Conservation (phyloP, 2,329 filamentous ascomycete genomes). For the Pseudocercospora musae region DNA sequence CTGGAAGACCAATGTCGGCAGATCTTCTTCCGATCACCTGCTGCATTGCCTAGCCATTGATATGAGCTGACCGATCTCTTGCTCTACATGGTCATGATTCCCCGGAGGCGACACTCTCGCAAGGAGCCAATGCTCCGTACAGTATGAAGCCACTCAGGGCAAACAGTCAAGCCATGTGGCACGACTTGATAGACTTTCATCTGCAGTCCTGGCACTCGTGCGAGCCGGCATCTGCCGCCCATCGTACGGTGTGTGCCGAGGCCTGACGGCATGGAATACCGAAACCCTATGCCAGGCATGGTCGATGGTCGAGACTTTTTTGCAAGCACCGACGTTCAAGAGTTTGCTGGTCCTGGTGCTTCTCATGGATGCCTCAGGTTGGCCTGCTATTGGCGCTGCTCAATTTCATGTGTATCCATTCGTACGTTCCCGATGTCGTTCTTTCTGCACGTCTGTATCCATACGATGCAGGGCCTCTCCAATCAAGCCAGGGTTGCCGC, state of each 20-base stretch:
- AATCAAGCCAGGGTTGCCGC: constrained; percentile 11
- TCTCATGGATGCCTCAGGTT: not conserved
- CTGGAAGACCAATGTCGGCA: not conserved
- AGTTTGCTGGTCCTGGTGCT: not conserved
- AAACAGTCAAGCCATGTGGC: not conserved
- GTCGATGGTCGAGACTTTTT: not conserved
- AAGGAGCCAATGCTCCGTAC: not conserved
- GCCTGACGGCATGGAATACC: no score
- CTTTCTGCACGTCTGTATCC: not conserved
- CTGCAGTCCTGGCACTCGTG: not conserved
- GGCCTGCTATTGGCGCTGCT: constrained; percentile 1
- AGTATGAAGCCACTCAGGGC: not conserved
- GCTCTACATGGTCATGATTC: not conserved
- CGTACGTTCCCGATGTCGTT: constrained; percentile 6
- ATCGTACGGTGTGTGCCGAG: no score
- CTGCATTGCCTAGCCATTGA: not conserved
- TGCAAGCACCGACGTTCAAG: not conserved
- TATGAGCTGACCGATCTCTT: not conserved
- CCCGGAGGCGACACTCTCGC: not conserved
- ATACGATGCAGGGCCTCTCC: not conserved
- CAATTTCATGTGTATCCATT: constrained; percentile 22
- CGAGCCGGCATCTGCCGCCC: not conserved
- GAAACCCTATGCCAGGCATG: not conserved
- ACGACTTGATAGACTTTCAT: not conserved
- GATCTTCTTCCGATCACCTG: not conserved